These are phyloP conservation scores for Polytolypa hystricis DNA, from an alignment of 2,329 filamentous ascomycete species.

Conservation along the genomic window DNA sequence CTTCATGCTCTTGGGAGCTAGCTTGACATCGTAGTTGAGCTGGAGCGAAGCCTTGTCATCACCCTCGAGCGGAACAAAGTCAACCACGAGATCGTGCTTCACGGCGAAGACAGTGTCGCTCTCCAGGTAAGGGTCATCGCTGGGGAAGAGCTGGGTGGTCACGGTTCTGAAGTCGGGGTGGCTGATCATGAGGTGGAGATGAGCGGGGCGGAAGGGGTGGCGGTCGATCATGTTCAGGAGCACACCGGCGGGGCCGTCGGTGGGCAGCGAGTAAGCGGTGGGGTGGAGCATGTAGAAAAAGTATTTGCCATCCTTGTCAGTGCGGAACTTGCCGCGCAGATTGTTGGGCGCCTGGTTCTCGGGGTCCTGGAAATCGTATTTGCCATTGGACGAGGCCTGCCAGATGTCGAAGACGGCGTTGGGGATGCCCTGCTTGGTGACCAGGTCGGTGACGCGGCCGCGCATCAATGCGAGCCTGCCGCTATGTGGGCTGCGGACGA, in stretches of 20 bases:
- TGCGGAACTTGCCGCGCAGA: slow-evolving; percentile 63
- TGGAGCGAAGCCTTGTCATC: slow-evolving; percentile 47
- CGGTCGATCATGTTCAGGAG: slow-evolving; percentile 45
- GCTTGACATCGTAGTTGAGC: slow-evolving; percentile 50
- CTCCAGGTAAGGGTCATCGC: slow-evolving; percentile 45
- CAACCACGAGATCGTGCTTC: slow-evolving; percentile 49
- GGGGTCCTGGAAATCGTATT: slow-evolving; percentile 67
- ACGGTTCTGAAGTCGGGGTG: slow-evolving; percentile 46
- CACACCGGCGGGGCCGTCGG: slow-evolving; percentile 47
- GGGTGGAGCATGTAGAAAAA: slow-evolving; percentile 66
- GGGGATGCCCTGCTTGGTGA: slow-evolving; percentile 55
- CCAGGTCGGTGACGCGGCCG: slow-evolving; percentile 53
- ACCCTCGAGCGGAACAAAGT: slow-evolving; percentile 43
- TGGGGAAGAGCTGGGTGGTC: slow-evolving; percentile 49
- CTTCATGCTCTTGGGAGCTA: slow-evolving; percentile 33
- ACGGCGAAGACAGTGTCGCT: slow-evolving; percentile 53
- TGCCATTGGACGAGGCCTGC: slow-evolving; percentile 65
- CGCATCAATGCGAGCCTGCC: slow-evolving; percentile 57
- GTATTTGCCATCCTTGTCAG: slow-evolving; percentile 58
- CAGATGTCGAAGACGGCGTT: slow-evolving; percentile 66
- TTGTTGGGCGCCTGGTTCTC: slow-evolving; percentile 62
- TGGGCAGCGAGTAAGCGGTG: slow-evolving; percentile 60
- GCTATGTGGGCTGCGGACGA: slow-evolving; percentile 53
- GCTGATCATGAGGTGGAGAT: slow-evolving; percentile 49
- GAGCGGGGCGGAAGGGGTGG: slow-evolving; percentile 50